Base-by-base conservation (phyloP, 495 filamentous ascomycete genomes). In the Bacidia gigantensis region DNA sequence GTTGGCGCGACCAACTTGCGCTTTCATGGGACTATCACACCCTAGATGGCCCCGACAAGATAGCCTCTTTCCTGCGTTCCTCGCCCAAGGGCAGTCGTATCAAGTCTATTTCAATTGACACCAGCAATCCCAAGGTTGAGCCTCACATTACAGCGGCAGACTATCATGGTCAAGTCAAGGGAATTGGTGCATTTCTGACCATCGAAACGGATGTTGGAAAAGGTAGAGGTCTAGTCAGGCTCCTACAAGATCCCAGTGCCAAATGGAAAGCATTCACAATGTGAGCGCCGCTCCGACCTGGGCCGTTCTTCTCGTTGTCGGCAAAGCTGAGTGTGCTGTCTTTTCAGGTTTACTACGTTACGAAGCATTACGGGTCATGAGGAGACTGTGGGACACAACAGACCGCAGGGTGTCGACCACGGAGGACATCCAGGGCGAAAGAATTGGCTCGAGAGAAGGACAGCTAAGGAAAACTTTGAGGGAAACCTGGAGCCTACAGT, bases 401-500 rank as follows among this genome's bases (percentile, higher is more conserved):
- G 82, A 23, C 68, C 72, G 10, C 58, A 64, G 1, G 82, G 81
- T 2, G 69, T 77, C 7, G 56, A 64, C 35, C 71, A 78, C 52
- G 81, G 80, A 1, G 64, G 53, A 1, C 40, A 61, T 5, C 42
- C 62, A 1, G 74, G 65, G 0, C 66, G 74, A 10, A 68, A 66
- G 62, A 87, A 81, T 42, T 88, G 85, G 85, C 66, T 71, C 25
- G 84, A 87, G 49, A 69, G 72, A 44, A 67, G 84, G 43, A 62
- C 73, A 21, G 66, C 67, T 11, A 75, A 81, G 50, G 56, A 66
- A 20, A 74, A 83, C 20, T 84, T 84, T 46, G 40, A 71, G 26
- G 59, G 63, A 11, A 67, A 72, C 22, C 60, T 60, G 7, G 78
- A 84, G 44, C 83, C 83, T 0, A 74, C 70, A 0, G 82, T 84